phyloP scores from a whole-genome alignment of 345 rosid genomes.

The Aegle marmelos region DNA sequence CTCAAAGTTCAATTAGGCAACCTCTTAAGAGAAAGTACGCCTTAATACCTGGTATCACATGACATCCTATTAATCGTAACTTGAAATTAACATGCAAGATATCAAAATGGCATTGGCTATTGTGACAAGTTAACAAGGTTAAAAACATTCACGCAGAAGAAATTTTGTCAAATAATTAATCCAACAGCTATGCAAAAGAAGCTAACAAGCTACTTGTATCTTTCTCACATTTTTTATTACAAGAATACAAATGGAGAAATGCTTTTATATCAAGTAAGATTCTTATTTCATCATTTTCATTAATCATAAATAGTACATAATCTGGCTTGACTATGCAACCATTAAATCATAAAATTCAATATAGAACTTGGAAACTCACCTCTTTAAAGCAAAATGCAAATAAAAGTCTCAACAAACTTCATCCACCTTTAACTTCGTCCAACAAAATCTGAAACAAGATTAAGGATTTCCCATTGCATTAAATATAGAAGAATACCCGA shows the following conservation, averaged over 20 bases:
- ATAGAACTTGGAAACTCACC: not conserved
- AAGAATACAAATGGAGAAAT: no score
- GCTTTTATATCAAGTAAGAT: not conserved
- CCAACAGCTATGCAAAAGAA: not conserved
- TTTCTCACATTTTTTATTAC: not conserved
- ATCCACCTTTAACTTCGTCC: conserved; percentile 10
- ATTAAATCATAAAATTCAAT: not conserved
- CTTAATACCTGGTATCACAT: not conserved
- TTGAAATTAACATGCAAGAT: not conserved
- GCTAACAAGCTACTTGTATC: not conserved
- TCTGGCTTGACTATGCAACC: not conserved
- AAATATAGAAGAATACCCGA: no score
- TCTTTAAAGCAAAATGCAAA: conserved; percentile 1
- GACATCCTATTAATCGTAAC: not conserved
- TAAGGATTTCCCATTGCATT: no score
- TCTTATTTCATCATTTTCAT: not conserved
- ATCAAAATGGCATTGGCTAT: not conserved
- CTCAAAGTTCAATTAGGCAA: not conserved
- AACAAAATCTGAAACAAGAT: no score
- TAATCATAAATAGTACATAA: not conserved
- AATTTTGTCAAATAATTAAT: not conserved
- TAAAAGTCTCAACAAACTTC: conserved; percentile 33
- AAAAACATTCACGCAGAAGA: not conserved
- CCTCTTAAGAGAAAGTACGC: no score
- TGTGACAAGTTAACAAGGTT: not conserved